These are phyloP conservation scores for Eucommia ulmoides DNA, from an alignment of 257 asterid species.

Conservation along the genomic window DNA sequence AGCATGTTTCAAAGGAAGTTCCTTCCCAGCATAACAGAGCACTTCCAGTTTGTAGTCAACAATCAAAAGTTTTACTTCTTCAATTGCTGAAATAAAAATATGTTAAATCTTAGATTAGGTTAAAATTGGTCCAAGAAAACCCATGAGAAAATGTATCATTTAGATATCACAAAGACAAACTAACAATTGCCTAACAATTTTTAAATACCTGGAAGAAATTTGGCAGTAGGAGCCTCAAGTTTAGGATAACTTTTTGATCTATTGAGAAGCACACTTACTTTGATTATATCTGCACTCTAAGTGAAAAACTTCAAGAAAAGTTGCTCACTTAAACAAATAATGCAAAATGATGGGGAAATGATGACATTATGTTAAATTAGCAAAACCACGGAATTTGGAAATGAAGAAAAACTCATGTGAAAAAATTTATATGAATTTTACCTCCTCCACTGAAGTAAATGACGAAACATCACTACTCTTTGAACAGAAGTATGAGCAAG, in stretches of 20 bases:
- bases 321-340: constrained; percentile 7
- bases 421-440: constrained; percentile 12
- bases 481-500: constrained; percentile 49
- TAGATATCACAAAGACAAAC: neutral
- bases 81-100: constrained; percentile 35
- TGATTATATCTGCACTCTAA: constrained; percentile 78
- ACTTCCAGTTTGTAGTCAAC: constrained; percentile 66
- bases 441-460: constrained; percentile 66
- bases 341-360: constrained; percentile 4
- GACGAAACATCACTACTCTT: constrained; percentile 23
- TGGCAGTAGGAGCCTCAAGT: constrained; percentile 69
- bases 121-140: constrained; percentile 8
- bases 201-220: constrained; percentile 73
- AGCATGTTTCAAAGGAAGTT: constrained; percentile 34
- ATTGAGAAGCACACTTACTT: constrained; percentile 62
- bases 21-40: constrained; percentile 63
- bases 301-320: constrained; percentile 19
- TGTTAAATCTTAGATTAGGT: constrained; percentile 9
- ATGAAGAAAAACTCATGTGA: constrained; percentile 8
- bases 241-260: constrained; percentile 44
- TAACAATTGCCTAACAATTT: neutral
- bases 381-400: neutral
- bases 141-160: neutral
- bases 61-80: constrained; percentile 58
- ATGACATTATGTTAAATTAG: too few species aligned